These are phyloP conservation scores for Candida insectalens DNA, from an alignment of 805 yeast species.

Conservation along the genomic window DNA sequence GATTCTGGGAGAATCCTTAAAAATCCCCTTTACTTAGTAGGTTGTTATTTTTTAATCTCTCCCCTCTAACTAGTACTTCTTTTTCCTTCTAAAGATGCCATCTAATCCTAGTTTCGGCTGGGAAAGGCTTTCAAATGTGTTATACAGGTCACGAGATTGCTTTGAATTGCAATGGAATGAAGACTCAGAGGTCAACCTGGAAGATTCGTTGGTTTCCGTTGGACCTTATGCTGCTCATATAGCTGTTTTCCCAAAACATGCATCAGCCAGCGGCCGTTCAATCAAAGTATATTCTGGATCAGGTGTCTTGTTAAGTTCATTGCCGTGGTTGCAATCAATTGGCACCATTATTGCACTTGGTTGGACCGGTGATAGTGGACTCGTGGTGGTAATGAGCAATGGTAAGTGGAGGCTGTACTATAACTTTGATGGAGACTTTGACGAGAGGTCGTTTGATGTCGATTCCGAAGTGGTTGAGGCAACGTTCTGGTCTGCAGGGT, in stretches of 20 bases:
- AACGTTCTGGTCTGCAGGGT: constrained; percentile 30
- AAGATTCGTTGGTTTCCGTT: constrained; percentile 35
- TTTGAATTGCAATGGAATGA: constrained; percentile 23
- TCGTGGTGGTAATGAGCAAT: constrained; percentile 43
- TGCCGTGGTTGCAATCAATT: constrained; percentile 36
- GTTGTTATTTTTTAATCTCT: too few relatives aligned
- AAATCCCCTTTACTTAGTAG: too few relatives aligned
- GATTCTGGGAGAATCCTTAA: too few relatives aligned
- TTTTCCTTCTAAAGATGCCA: constrained; percentile 4
- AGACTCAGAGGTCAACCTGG: constrained; percentile 16
- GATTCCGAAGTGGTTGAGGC: constrained; percentile 27
- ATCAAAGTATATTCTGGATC: constrained; percentile 27
- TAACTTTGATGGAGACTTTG: constrained; percentile 61
- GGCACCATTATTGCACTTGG: constrained; percentile 46
- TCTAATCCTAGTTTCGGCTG: constrained; percentile 36
- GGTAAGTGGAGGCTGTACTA: constrained; percentile 49
- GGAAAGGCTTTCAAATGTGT: constrained; percentile 70
- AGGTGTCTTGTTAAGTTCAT: constrained; percentile 19
- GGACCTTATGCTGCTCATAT: constrained; percentile 47
- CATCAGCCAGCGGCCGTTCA: constrained; percentile 6
- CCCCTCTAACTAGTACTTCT: neutral
- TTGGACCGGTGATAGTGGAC: constrained; percentile 43
- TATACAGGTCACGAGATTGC: constrained; percentile 53
- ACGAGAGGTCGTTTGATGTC: constrained; percentile 34
- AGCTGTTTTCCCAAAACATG: constrained; percentile 34